These are phyloP conservation scores for Camellia granthamiana DNA, from an alignment of 148 eudicot genomes.

Conservation along the genomic window DNA sequence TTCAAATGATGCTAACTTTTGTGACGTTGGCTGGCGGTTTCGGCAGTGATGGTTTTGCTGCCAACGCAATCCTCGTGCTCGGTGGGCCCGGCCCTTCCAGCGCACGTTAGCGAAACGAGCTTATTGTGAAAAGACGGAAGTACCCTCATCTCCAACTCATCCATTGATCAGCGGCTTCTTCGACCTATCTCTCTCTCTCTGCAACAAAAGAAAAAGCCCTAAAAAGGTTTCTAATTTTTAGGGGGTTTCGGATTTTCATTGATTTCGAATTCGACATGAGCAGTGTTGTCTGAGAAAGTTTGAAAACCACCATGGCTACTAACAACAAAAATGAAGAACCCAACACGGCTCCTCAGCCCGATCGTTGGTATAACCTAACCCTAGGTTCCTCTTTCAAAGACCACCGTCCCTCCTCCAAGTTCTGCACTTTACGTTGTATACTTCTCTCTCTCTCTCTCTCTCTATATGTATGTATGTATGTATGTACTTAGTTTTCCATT, in stretches of 20 bases:
- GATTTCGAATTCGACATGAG: too few species aligned
- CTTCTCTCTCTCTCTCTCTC: neutral
- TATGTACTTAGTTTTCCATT: neutral
- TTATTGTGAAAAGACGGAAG: too few species aligned
- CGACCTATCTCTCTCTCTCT: too few species aligned
- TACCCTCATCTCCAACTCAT: too few species aligned
- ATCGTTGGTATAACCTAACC: slow-evolving; percentile 76
- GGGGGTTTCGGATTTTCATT: neutral
- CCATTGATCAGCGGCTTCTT: too few species aligned
- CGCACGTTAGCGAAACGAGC: too few species aligned
- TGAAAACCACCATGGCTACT: slow-evolving; percentile 27
- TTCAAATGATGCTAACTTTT: too few species aligned
- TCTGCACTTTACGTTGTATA: slow-evolving; percentile 90
- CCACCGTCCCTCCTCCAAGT: slow-evolving; percentile 69
- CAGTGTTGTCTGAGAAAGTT: neutral
- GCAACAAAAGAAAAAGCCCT: too few species aligned
- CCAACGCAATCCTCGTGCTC: too few species aligned
- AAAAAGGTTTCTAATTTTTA: neutral
- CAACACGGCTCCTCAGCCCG: slow-evolving; percentile 61
- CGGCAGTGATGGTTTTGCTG: too few species aligned
- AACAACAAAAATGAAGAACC: slow-evolving; percentile 52
- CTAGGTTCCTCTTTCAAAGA: slow-evolving; percentile 91
- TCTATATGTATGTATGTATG: neutral
- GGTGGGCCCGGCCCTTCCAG: too few species aligned
- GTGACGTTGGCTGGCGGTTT: too few species aligned